Evolutionary conservation across 2,329 filamentous ascomycete species (phyloP).

Genomic region (Teratosphaeria nubilosa): DNA sequence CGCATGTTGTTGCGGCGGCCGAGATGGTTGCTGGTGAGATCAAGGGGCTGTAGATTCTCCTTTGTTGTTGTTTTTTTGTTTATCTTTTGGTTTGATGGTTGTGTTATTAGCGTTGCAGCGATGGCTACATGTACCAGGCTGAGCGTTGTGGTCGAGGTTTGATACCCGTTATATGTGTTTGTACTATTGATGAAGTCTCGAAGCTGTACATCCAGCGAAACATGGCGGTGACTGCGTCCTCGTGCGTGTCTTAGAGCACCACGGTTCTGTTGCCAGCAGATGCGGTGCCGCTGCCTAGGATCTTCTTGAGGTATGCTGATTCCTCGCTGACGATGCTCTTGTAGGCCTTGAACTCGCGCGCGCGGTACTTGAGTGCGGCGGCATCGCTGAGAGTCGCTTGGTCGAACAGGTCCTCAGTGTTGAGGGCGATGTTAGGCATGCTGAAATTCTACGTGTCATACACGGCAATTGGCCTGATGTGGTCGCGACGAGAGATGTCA

Average conservation of each 20-base stretch:
- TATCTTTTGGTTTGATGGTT: not conserved
- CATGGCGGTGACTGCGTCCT: constrained; percentile 4
- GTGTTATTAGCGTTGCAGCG: not conserved
- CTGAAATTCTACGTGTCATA: not conserved
- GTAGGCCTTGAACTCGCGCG: constrained; percentile 2
- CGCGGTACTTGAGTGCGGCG: constrained; percentile 2
- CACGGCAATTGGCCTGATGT: too few species aligned
- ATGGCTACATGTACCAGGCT: not conserved
- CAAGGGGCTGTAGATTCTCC: not conserved
- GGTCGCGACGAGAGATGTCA: too few species aligned
- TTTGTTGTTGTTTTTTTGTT: not conserved
- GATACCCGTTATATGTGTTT: not conserved
- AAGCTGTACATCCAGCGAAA: constrained; percentile 6
- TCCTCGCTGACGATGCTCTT: constrained; percentile 4
- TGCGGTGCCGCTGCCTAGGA: not conserved
- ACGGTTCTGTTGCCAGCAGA: not conserved
- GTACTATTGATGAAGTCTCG: not conserved
- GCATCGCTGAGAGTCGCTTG: constrained; percentile 4
- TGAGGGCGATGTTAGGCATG: not conserved
- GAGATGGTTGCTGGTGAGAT: not conserved
- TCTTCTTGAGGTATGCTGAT: constrained; percentile 3
- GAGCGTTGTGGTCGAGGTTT: not conserved
- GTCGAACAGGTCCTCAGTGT: constrained; percentile 2
- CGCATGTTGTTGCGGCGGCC: not conserved
- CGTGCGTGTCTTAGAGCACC: constrained; percentile 4